Conservation (phyloP, 2,329 filamentous ascomycete genomes). For the Cytospora leucostoma region DNA sequence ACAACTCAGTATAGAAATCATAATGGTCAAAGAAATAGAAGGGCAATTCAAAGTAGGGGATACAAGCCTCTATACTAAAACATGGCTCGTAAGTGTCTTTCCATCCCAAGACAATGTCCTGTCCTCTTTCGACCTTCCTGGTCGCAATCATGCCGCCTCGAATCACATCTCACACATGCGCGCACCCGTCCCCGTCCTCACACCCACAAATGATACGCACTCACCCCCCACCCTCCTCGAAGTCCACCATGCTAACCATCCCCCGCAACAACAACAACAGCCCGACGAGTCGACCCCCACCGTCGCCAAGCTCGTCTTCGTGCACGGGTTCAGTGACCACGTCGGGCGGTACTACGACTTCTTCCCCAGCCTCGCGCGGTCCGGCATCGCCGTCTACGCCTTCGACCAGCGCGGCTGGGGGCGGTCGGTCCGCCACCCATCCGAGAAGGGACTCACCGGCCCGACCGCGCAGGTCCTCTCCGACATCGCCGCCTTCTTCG, state of each 20-base stretch:
- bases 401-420: constrained; percentile 94
- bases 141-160: background rate
- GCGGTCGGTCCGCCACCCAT: constrained; percentile 61
- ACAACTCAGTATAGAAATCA: constrained; percentile 15
- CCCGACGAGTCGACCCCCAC: constrained; percentile 49
- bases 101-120: background rate
- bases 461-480: constrained; percentile 70
- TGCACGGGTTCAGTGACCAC: constrained; percentile 92
- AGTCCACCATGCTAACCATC: constrained; percentile 4
- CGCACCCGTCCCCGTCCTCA: background rate
- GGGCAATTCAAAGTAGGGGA: constrained; percentile 51
- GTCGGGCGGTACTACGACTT: constrained; percentile 74
- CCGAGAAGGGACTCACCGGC: constrained; percentile 72
- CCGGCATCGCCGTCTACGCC: constrained; percentile 73
- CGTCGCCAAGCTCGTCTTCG: constrained; percentile 74
- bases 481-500: constrained; percentile 78
- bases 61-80: constrained; percentile 56
- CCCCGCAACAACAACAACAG: constrained; percentile 39
- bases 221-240: background rate
- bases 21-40: constrained; percentile 49
- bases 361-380: constrained; percentile 68
- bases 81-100: constrained; percentile 54
- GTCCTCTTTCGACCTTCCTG: background rate
- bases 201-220: background rate
- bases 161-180: background rate